Evolutionary conservation across 1,284 basidiomycete genomes (phyloP), one percentile per base, ranked within the genome.

Genomic region (Fomitopsis schrenkii): DNA sequence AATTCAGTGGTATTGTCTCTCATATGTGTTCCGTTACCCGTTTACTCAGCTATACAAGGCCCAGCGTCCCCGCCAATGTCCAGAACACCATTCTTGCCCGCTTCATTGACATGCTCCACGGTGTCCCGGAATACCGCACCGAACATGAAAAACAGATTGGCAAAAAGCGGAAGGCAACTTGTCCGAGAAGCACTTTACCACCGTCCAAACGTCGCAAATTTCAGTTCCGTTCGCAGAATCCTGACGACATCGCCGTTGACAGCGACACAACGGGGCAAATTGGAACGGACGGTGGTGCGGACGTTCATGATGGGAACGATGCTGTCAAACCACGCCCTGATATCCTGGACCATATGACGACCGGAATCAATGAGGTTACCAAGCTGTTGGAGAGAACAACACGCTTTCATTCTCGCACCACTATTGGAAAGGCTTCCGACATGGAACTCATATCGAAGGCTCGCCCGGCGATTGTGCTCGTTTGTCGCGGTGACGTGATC

Each of bases 281-380:
- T 35, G 70, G 69, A 57, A 66, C 62, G 63, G 62, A 55, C 19
- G 66, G 67, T 12, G 26, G 36, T 19, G 45, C 3, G 40, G 10
- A 36, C 5, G 40, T 3, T 17, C 33, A 28, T 35, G 35, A 33
- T 9, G n/a, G 19, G 19, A 33, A 36, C 14, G 42, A 40, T 22
- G 12, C 5, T 8, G 5, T 54, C 28, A n/a, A 26, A 54, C 22
- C 52, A 30, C 56, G 26, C 48, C 59, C 55, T 9, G 26, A 38
- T 2, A 44, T 86, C 28, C 72, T 87, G 14, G 65, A 79, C 12
- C 82, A 89, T 70, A 66, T 91, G 45, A 76, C 82, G 1, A 72
- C 90, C 48, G 94, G 94, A 12, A 88, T 95, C 66, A 96, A 95
- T 69, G 80, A 86, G 69, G 90, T 94, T 8, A 92, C 93, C 26